Base-by-base conservation (phyloP, 345 rosid species). In the Capsella bursapastoris region DNA sequence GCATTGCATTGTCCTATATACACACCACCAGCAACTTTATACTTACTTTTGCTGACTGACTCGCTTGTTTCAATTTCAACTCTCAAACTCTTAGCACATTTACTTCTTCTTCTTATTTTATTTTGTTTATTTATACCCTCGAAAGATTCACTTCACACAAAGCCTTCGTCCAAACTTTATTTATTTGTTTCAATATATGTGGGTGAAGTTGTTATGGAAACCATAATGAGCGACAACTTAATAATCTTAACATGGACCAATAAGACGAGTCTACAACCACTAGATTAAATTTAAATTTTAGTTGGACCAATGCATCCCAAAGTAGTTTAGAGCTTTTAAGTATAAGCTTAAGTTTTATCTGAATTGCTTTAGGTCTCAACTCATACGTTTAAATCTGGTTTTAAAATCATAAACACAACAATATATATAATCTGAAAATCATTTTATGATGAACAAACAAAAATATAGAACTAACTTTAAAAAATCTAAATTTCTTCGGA, bases 31-130 rank as follows among this genome's bases (percentile, higher is more conserved):
- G 43, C 65, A 11, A 71, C 77, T 58, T 71, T 78, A 15, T 72
- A 72, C 64, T 66, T 15, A 52, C 77, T 71, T 77, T 58, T 51
- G 68, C 77, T 77, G 72, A 44, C 77, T 77, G 72, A 44, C 72
- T 77, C 64, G 27, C n/a, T 15, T 77, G 49, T 32, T 67, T 49
- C 38, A 45, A 57, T 14, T 70, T 56, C 66, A 64, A 57, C 71
- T 7, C 67, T 65, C 35, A 2, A 49, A 50, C 25, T 22, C 25
- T 22, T 22, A 22, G 25, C 25, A 25, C 73, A 77, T 71, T 71
- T 57, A 71, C 61, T 64, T 57, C 73, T 60, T 55, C 28, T 71
- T 37, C 64, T 29, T 18, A 3, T 7, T 8, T 34, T 35, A 0
- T 37, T 38, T 8, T 5, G 10, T 18, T 18, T 50, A 50, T 18